Evolutionary conservation across 345 rosid species (phyloP).

Genomic region (Moringa oleifera): DNA sequence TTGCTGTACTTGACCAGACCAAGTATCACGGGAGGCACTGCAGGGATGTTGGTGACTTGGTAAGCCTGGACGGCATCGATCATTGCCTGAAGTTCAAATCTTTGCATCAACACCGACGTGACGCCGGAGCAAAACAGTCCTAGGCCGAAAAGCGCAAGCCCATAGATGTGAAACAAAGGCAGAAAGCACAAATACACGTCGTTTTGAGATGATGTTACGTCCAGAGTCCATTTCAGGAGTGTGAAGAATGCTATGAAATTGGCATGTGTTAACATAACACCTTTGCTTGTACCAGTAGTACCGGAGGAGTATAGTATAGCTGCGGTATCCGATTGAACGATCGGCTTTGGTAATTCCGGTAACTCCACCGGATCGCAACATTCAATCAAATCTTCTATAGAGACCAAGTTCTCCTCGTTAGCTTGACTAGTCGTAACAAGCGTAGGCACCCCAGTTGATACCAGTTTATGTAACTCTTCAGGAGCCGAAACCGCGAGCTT

Average conservation of each 20-base stretch:
- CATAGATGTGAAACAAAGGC: slow-evolving; percentile 90
- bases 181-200: slow-evolving; percentile 60
- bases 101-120: slow-evolving; percentile 60
- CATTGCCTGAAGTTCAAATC: slow-evolving; percentile 68
- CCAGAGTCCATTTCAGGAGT: slow-evolving; percentile 56
- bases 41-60: slow-evolving; percentile 51
- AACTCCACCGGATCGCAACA: slow-evolving; percentile 32
- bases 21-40: slow-evolving; percentile 75
- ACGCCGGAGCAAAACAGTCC: slow-evolving; percentile 66
- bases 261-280: slow-evolving; percentile 70
- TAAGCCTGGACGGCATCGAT: slow-evolving; percentile 49
- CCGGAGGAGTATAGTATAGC: slow-evolving; percentile 89
- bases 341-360: slow-evolving; percentile 52
- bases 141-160: slow-evolving; percentile 59
- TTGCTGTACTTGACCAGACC: slow-evolving; percentile 52
- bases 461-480: slow-evolving; percentile 43
- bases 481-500: slow-evolving; percentile 60
- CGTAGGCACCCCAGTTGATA: slow-evolving; percentile 20
- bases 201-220: slow-evolving; percentile 32
- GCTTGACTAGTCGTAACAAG: slow-evolving; percentile 26
- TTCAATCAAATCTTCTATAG: slow-evolving; percentile 43
- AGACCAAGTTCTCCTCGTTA: slow-evolving; percentile 12
- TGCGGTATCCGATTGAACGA: slow-evolving; percentile 53
- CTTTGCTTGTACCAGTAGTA: slow-evolving; percentile 86
- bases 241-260: slow-evolving; percentile 48